Evolutionary conservation across 176 grass and related monocot species (phyloP), one percentile per base, ranked within the genome.

Genomic region (Oryza officinalis): DNA sequence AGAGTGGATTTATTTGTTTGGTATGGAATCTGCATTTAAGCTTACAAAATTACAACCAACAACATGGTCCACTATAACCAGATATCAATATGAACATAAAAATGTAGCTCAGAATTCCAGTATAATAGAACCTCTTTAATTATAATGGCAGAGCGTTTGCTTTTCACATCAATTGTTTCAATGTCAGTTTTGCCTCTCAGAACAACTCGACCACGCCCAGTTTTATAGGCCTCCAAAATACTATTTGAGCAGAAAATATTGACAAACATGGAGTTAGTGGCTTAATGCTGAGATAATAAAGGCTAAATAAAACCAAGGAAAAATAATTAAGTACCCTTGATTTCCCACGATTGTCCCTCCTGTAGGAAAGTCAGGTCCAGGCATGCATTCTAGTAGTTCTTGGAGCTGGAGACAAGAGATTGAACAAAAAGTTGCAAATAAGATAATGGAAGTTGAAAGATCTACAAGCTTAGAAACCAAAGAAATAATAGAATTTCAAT

Each of bases 341-440:
- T 83, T 98, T 78, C 93, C 96, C 64, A 98, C 69, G 28, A 98
- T 95, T 77, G 91, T 81, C 81, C 93, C 96, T 88, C 96, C 96
- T 30, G 96, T 98, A 87, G 96, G 96, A 45, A 98, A 98, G 77
- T 98, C 96, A 43, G 96, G 96, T 72, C 93, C 96, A 72, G 96
- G 96, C 93, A 98, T 98, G 87, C 72, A 92, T 80, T 98, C 96
- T 71, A 98, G 61, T 73, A 98, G 87, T 92, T 98, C 96, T 90
- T 98, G 93, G 57, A 98, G 84, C 96, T 98, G 46, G 75, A 68
- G 67, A 66, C 22, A 44, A 84, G 49, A 94, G 28, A 82, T 46
- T 41, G 41, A 74, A 78, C 25, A 45, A 1, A 67, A 26, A 60
- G 60, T 37, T 46, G 22, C 45, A 78, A 54, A 46, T 30, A 71